These are phyloP conservation scores for Talaromyces sp. DNA, from an alignment of 2,329 filamentous ascomycete species.

Conservation along the genomic window DNA sequence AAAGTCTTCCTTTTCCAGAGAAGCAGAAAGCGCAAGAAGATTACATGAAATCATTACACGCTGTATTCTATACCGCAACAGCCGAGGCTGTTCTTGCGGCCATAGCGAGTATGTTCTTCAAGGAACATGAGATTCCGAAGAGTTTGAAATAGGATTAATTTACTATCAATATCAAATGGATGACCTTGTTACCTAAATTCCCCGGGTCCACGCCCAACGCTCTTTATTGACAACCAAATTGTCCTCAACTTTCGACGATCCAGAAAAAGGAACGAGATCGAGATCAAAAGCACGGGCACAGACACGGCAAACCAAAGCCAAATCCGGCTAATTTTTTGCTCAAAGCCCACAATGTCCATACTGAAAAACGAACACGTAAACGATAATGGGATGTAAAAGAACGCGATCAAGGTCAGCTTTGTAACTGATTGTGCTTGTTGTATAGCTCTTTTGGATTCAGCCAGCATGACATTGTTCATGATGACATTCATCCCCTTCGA, in stretches of 20 bases:
- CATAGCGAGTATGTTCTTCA: not conserved
- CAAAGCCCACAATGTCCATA: slow-evolving; percentile 1
- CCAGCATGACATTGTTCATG: not conserved
- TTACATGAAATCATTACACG: slow-evolving; percentile 71
- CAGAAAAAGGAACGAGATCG: slow-evolving; percentile 14
- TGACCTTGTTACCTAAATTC: not conserved
- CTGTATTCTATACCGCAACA: slow-evolving; percentile 53
- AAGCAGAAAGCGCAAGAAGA: slow-evolving; percentile 61
- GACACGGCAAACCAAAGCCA: slow-evolving; percentile 1
- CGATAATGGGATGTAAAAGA: not conserved
- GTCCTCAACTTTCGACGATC: not conserved
- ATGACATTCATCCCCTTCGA: not conserved
- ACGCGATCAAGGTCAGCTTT: not conserved
- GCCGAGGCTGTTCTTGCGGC: not conserved
- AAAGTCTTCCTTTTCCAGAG: slow-evolving; percentile 65
- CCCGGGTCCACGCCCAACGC: not conserved
- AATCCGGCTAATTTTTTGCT: not conserved
- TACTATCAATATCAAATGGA: slow-evolving; percentile 39
- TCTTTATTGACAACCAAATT: not conserved
- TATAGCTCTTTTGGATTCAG: not conserved
- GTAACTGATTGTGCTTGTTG: not conserved
- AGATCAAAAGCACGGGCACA: not conserved
- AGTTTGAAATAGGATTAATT: slow-evolving; percentile 7
- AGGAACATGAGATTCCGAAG: not conserved
- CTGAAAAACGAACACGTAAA: not conserved